Conservation (phyloP, 192 early-diverging fungal species). For the Coemansia furcata region DNA sequence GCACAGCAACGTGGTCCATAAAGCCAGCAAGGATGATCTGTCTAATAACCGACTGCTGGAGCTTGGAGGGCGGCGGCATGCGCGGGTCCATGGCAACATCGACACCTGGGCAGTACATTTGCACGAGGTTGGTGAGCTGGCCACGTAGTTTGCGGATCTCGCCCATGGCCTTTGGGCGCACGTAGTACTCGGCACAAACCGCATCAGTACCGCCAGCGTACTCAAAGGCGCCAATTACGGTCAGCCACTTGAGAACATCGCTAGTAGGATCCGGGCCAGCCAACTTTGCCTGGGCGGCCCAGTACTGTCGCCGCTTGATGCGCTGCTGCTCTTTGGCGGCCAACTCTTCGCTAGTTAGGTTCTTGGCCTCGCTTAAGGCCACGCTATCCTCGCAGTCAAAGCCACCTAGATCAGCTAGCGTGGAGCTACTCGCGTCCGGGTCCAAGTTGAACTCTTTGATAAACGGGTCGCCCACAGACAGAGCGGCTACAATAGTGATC, state of each 20-base stretch:
- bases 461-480: slow-evolving; percentile 95
- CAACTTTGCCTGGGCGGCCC: slow-evolving; percentile 61
- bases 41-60: slow-evolving; percentile 73
- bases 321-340: slow-evolving; percentile 61
- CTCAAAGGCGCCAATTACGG: slow-evolving; percentile 87
- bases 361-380: slow-evolving; percentile 54
- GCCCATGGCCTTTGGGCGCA: slow-evolving; percentile 80
- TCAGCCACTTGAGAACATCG: slow-evolving; percentile 83
- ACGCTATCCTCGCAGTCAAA: slow-evolving; percentile 30
- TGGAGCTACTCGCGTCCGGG: slow-evolving; percentile 27
- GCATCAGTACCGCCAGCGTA: slow-evolving; percentile 61
- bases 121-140: slow-evolving; percentile 72
- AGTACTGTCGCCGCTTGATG: slow-evolving; percentile 64
- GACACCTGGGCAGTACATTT: slow-evolving; percentile 59
- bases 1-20: slow-evolving; percentile 88
- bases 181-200: slow-evolving; percentile 81
- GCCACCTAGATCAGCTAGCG: slow-evolving; percentile 50
- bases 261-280: slow-evolving; percentile 67
- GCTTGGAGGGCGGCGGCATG: slow-evolving; percentile 63
- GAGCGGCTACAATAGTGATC: slow-evolving; percentile 85
- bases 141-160: slow-evolving; percentile 76
- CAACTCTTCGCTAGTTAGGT: slow-evolving; percentile 59
- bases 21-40: slow-evolving; percentile 89
- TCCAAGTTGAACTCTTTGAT: slow-evolving; percentile 69
- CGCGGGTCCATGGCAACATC: slow-evolving; percentile 61